Base-by-base conservation (phyloP, 768 basidiomycete genomes). In the Coprinopsis marcescibilis region DNA sequence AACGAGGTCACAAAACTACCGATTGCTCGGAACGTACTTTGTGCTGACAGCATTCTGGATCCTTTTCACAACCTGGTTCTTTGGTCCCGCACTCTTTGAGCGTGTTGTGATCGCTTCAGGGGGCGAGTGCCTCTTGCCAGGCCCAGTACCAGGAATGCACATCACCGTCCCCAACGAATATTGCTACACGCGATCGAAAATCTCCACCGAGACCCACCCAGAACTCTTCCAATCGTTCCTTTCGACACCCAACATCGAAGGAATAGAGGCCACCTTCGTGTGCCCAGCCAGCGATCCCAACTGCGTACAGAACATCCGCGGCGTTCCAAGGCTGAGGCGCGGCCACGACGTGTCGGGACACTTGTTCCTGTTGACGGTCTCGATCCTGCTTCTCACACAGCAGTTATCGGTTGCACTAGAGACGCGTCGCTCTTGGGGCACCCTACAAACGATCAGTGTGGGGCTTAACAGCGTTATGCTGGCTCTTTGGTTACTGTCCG, bases 341-440 rank as follows among this genome's bases (percentile, higher is more conserved):
- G 95, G 95, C 0, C 92, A 96, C 60, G 95, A 98, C 57, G 80
- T 97, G 12, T 94, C 91, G 0, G 95, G 95, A 5, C 95, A 97
- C 59, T 72, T 92, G 24, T 97, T 96, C 69, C 75, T 98, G 51
- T 75, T 97, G 52, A 85, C 85, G 2, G 77, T 95, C 70, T 72
- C 83, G 12, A 68, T 75, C 12, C 69, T 95, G 20, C 87, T 96
- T 62, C 75, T 97, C 33, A 73, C 78, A 7, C 81, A 90, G 58
- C 87, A 92, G 62, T 62, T 94, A 25, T 66, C 72, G 14, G 71
- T 75, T 1, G 80, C 80, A 12, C 66, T 85, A 49, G 65, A 65
- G 17, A 51, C 56, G 45, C 53, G 21, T 53, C 51, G 30, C 20
- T 53, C 46, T 6, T 80, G 77, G 72, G 57, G 73, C 4, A 40